Conservation (phyloP, 805 yeast species). For the Yamadazyma akitaensis region DNA sequence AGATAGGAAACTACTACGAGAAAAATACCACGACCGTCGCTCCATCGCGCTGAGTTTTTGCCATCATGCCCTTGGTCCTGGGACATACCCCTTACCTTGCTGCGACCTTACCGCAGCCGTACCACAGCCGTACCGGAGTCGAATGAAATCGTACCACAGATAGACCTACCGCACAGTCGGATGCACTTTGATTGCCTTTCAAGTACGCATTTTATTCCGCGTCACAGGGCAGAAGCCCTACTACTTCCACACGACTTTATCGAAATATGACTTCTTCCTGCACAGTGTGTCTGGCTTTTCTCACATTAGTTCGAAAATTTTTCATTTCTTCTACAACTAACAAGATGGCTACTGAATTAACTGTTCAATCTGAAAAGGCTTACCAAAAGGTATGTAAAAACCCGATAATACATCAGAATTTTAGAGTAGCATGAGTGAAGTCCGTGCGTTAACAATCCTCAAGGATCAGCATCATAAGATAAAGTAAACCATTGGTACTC, state of each 20-base stretch:
- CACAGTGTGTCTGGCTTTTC: conserved; percentile 5
- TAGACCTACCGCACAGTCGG: no score
- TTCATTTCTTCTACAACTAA: conserved; percentile 14
- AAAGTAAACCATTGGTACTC: no score
- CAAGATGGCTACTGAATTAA: conserved; percentile 98
- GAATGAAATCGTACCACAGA: neutral
- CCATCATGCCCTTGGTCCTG: no score
- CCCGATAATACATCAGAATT: neutral
- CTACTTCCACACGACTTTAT: neutral
- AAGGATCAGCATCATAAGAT: neutral
- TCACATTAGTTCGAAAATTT: conserved; percentile 14
- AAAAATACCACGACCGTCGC: no score
- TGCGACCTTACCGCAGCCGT: no score
- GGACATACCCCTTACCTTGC: no score
- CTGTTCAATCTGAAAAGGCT: conserved; percentile 99
- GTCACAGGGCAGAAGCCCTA: conserved; percentile 9
- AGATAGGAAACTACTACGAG: no score
- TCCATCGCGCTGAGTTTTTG: no score
- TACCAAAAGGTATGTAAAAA: conserved; percentile 91
- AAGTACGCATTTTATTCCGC: neutral
- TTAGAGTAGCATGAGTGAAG: neutral
- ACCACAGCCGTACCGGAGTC: no score
- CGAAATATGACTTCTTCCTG: neutral
- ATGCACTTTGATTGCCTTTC: no score
- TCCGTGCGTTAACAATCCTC: neutral